A percentile compares a stretch with the other conserved stretches of the same genome.
Conservation (phyloP, 2,329 filamentous ascomycete genomes). For the Arthrobotrys musiformis region DNA sequence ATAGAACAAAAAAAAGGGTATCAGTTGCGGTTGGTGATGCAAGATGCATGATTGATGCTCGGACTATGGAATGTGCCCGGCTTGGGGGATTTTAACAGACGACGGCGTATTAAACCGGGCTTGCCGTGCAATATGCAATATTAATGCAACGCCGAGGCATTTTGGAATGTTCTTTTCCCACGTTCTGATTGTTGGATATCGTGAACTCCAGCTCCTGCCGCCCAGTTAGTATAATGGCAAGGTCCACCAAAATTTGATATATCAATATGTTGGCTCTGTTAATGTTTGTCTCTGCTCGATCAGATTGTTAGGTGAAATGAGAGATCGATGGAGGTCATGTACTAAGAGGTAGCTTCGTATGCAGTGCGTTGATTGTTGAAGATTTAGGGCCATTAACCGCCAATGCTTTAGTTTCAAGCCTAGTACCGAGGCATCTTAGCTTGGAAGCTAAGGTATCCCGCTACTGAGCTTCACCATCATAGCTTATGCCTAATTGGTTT, state of each 20-base stretch:
- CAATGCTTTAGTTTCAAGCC: background rate
- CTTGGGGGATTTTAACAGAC: conserved; percentile 1
- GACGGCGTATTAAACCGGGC: background rate
- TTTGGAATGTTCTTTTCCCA: background rate
- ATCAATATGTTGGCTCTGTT: background rate
- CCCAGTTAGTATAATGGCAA: background rate
- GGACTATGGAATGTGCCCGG: background rate
- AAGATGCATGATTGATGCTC: background rate
- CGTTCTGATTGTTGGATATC: background rate
- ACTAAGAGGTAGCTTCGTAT: background rate
- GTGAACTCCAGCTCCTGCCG: background rate
- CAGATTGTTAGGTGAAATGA: conserved; percentile 18
- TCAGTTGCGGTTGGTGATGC: background rate
- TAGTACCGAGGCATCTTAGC: conserved; percentile 20
- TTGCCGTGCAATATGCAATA: too few species aligned
- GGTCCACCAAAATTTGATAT: too few species aligned
- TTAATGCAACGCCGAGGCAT: background rate
- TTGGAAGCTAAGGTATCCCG: background rate
- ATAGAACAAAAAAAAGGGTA: background rate
- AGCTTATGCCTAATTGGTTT: conserved; percentile 21
- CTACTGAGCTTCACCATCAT: conserved; percentile 5
- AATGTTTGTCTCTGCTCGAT: conserved; percentile 16
- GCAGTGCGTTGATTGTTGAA: conserved; percentile 18
- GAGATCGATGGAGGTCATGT: background rate
- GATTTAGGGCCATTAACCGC: conserved; percentile 7